These are phyloP conservation scores for Populus tremula DNA, from an alignment of 345 rosid species.

Conservation along the genomic window DNA sequence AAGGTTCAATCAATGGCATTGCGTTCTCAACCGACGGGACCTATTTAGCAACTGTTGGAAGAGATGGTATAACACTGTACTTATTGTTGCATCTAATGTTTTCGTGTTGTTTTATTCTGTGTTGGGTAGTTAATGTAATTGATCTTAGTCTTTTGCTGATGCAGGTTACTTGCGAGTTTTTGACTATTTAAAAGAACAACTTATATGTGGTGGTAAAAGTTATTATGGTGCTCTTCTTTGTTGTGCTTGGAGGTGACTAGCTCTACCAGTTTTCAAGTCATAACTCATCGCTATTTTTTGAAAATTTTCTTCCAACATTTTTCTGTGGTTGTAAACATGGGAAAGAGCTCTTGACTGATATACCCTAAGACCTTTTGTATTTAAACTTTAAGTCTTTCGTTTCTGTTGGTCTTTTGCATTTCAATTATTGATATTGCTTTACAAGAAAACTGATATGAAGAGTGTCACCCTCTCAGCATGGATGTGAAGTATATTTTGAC, in stretches of 20 bases:
- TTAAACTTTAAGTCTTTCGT: not conserved
- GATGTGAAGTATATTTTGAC: slow-evolving; percentile 95
- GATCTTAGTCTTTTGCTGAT: slow-evolving; percentile 15
- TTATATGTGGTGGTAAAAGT: slow-evolving; percentile 67
- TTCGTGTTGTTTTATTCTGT: not conserved
- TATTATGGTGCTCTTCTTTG: slow-evolving; percentile 76
- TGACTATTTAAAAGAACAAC: slow-evolving; percentile 67
- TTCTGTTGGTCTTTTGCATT: not conserved
- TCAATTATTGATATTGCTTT: slow-evolving; percentile 2
- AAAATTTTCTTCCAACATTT: not conserved
- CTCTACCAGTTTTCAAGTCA: not conserved
- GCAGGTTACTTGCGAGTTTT: slow-evolving; percentile 91
- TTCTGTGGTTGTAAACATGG: not conserved
- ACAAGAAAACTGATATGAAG: slow-evolving; percentile 16
- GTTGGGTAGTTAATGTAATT: slow-evolving; percentile 5
- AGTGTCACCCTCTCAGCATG: slow-evolving; percentile 54
- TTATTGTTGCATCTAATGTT: not conserved
- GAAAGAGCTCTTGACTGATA: not conserved
- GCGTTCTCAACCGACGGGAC: slow-evolving; percentile 81
- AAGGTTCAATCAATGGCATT: slow-evolving; percentile 85
- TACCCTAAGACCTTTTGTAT: not conserved
- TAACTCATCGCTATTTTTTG: slow-evolving; percentile 5
- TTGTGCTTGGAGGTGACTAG: slow-evolving; percentile 71
- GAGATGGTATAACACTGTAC: slow-evolving; percentile 68
- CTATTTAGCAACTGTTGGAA: slow-evolving; percentile 92